A percentile compares a stretch with the other conserved stretches of the same genome.
phyloP scores from a whole-genome alignment of 139 green algal genomes.

The Deuterostichococcus epilithicus region DNA sequence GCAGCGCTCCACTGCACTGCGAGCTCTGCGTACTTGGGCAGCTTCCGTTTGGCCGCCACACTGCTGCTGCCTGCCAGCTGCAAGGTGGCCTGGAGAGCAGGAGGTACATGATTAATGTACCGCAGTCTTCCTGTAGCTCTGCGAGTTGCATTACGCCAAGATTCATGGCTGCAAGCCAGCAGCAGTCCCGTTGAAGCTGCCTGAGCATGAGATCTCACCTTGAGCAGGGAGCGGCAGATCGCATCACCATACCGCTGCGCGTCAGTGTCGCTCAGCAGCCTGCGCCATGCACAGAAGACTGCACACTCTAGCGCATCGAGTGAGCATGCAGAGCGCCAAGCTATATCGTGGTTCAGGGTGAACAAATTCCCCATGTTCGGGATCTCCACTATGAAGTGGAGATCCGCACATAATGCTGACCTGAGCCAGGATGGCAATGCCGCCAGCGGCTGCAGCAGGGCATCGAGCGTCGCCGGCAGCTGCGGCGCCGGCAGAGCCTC shows the following conservation, averaged over 20 bases:
- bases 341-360: too few species aligned
- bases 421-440: background rate
- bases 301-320: too few species aligned
- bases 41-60: too few species aligned
- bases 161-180: background rate
- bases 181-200: background rate
- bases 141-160: too few species aligned
- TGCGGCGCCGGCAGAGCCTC: background rate
- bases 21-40: background rate
- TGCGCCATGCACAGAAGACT: background rate
- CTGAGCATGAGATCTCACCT: background rate
- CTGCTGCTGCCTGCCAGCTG: background rate
- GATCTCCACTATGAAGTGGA: too few species aligned
- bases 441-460: background rate
- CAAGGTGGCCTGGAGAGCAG: background rate
- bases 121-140: too few species aligned
- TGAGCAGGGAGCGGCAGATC: background rate
- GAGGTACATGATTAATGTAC: too few species aligned
- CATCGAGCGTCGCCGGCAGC: background rate
- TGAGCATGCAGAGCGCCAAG: too few species aligned
- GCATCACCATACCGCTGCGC: background rate
- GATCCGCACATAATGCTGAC: background rate
- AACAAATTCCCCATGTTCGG: too few species aligned
- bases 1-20: background rate
- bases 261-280: background rate